Evolutionary conservation across 2,329 filamentous ascomycete genomes (phyloP).

Genomic region (Hypocreales sp.): DNA sequence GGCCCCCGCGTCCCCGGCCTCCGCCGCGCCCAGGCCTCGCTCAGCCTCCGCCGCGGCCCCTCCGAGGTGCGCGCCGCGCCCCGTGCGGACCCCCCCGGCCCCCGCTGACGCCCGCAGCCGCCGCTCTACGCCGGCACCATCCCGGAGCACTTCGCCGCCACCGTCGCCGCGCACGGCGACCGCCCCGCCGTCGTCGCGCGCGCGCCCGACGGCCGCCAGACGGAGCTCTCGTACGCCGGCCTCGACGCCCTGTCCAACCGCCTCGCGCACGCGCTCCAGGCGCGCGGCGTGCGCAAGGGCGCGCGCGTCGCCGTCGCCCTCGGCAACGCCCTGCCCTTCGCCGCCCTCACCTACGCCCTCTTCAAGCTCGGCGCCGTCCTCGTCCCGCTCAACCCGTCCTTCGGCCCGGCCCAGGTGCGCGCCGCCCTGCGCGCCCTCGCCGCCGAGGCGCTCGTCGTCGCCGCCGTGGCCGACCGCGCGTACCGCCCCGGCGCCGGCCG

Average conservation of each 20-base stretch:
- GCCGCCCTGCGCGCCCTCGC: conserved; percentile 64
- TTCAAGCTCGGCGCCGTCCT: conserved; percentile 92
- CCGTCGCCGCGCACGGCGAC: conserved; percentile 51
- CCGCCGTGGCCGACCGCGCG: conserved; percentile 74
- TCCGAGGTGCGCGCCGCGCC: conserved; percentile 11
- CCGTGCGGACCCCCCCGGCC: not conserved
- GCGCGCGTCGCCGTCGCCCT: conserved; percentile 75
- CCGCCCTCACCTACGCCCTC: conserved; percentile 71
- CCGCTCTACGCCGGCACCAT: conserved; percentile 53
- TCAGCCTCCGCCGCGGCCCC: conserved; percentile 15
- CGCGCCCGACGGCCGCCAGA: conserved; percentile 33
- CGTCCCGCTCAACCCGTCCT: conserved; percentile 85
- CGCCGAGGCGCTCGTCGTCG: conserved; percentile 62
- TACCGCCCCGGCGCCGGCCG: conserved; percentile 41
- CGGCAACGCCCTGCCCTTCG: conserved; percentile 75
- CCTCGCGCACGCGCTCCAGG: conserved; percentile 69
- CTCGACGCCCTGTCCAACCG: conserved; percentile 66
- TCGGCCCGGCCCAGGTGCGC: conserved; percentile 64
- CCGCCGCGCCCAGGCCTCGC: no score
- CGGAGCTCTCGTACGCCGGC: conserved; percentile 53
- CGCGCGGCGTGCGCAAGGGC: conserved; percentile 46
- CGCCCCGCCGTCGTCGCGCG: conserved; percentile 40
- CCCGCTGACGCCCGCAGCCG: conserved; percentile 30
- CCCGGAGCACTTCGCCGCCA: conserved; percentile 52
- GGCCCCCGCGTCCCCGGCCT: no score